Conservation (phyloP, 176 grass and related monocot species). For the Avena eriantha region DNA sequence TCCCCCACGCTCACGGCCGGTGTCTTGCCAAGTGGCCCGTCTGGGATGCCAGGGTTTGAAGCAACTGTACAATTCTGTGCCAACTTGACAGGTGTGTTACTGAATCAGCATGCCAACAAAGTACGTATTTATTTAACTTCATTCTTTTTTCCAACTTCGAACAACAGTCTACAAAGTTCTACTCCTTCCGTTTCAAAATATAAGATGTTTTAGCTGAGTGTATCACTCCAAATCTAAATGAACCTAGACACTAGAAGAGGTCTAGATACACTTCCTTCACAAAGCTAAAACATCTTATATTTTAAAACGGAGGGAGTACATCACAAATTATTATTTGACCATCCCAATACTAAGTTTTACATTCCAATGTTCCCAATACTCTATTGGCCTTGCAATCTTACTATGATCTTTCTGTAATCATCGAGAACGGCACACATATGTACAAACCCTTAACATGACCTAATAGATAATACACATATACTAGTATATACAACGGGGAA, state of each 20-base stretch:
- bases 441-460: slow-evolving; percentile 33
- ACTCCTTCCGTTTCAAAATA: no score
- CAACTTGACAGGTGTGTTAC: not conserved
- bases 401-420: not conserved
- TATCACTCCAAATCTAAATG: no score
- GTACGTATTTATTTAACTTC: not conserved
- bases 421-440: slow-evolving; percentile 32
- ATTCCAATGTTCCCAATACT: not conserved
- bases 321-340: not conserved
- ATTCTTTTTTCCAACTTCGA: not conserved
- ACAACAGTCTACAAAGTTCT: not conserved
- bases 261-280: no score
- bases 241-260: no score
- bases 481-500: slow-evolving; percentile 17
- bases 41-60: not conserved
- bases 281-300: no score
- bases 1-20: slow-evolving; percentile 14
- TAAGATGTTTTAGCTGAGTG: no score
- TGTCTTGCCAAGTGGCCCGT: slow-evolving; percentile 4
- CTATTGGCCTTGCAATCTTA: not conserved
- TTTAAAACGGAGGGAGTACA: no score
- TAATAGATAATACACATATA: not conserved
- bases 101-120: not conserved
- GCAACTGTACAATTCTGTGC: not conserved
- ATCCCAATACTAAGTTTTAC: not conserved